Base-by-base conservation (phyloP, 192 early-diverging fungal genomes). In the Geranomyces variabilis region DNA sequence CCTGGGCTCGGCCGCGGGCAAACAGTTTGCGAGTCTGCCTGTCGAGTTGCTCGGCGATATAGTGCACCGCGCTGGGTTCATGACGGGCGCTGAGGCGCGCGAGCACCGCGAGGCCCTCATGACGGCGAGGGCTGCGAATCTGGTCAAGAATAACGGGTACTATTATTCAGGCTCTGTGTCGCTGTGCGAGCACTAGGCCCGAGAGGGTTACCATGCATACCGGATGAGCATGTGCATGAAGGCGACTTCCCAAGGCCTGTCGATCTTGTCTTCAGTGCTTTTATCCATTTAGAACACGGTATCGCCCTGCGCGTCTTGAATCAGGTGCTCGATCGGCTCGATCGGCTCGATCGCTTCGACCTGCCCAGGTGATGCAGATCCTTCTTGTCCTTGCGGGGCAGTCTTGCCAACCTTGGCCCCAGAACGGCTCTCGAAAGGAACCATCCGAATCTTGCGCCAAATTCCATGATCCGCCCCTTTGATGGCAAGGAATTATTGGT, bases 371-470 rank as follows among this genome's bases (percentile, higher is more conserved):
- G 46, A 47, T 47, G 46, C 46, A 47, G 55, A 57, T 24, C 55
- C 55, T 57, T 57, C 55, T 24, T 57, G 13, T 33, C 22, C 60
- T 19, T 60, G 58, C 19, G 58, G 6, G 5, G 63, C 44, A 41
- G 29, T 4, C 22, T 64, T 64, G 28, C 43, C 3, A 64, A 21
- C 21, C 63, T 45, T 64, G 63, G 34, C 63, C 63, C 34, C 63
- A 64, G 44, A 64, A 29, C 63, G 63, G 22, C 63, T 64, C 22
- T 64, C 63, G 22, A 64, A 64, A 3, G 63, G 63, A 64, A 41
- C 63, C 63, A 64, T 64, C 22, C 63, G 63, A 22, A 64, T 64
- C 63, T 64, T 64, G 2, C 63, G 63, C 63, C 63, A 64, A 29
- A 41, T 44, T 64, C 63, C 63, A 36, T 64, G 63, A 21, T 64